Evolutionary conservation across 257 asterid species (phyloP).

Genomic region (Solanum chiquidenum): DNA sequence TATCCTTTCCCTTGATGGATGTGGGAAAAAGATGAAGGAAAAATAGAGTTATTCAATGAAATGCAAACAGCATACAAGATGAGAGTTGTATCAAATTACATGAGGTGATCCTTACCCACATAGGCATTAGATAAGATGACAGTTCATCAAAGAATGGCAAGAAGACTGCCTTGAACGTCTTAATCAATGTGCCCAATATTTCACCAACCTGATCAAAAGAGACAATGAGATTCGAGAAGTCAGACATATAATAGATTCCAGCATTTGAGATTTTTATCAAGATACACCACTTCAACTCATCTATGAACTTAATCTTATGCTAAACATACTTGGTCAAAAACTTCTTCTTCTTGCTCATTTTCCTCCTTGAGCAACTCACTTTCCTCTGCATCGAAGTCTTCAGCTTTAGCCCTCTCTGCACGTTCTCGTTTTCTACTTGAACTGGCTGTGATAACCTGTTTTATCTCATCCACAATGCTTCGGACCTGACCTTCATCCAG

Average conservation of each 20-base stretch:
- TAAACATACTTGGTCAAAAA: constrained; percentile 81
- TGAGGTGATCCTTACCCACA: constrained; percentile 74
- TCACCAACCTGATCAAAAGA: constrained; percentile 64
- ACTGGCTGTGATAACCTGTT: constrained; percentile 87
- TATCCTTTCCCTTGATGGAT: constrained; percentile 73
- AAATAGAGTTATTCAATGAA: not conserved
- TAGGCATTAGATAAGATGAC: constrained; percentile 87
- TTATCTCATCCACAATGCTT: constrained; percentile 88
- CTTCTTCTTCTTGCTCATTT: constrained; percentile 98
- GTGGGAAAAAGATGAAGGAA: not conserved
- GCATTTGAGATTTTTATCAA: not conserved
- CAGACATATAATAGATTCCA: not conserved
- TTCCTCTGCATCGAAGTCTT: constrained; percentile 98
- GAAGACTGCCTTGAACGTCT: constrained; percentile 84
- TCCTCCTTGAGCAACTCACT: constrained; percentile 92
- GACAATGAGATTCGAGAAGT: not conserved
- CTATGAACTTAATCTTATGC: not conserved
- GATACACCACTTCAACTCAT: not conserved
- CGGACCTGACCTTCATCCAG: constrained; percentile 89
- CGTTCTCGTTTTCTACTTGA: constrained; percentile 84
- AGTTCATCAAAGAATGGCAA: constrained; percentile 93
- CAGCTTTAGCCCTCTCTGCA: constrained; percentile 90
- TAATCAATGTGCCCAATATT: constrained; percentile 81
- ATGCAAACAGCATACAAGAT: not conserved
- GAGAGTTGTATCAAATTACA: not conserved